phyloP scores from a whole-genome alignment of 2,329 filamentous ascomycete genomes.

The Mariannaea elegans region DNA sequence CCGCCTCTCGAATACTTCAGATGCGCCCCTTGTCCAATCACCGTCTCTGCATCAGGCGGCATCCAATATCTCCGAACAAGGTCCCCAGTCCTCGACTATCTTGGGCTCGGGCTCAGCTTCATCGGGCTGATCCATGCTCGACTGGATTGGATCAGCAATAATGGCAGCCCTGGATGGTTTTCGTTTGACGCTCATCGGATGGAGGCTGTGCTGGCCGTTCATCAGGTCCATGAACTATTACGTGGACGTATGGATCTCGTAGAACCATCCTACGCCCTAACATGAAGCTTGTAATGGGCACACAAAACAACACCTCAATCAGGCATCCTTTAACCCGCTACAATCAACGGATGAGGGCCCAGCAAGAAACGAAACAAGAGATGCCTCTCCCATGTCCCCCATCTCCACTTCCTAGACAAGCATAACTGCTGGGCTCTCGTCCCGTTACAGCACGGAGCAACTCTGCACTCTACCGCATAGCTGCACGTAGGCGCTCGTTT shows the following conservation, averaged over 20 bases:
- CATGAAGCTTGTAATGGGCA: too few species aligned
- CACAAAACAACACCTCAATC: too few species aligned
- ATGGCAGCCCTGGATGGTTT: background rate
- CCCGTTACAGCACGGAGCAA: slow-evolving; percentile 4
- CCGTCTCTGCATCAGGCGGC: background rate
- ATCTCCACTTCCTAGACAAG: background rate
- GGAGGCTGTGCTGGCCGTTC: slow-evolving; percentile 19
- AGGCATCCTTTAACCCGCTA: background rate
- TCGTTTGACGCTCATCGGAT: slow-evolving; percentile 6
- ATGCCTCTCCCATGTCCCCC: too few species aligned
- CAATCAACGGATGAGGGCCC: slow-evolving; percentile 6
- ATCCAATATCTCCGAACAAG: slow-evolving; percentile 3
- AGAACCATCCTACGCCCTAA: too few species aligned
- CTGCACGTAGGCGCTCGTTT: slow-evolving; percentile 15
- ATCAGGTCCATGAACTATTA: slow-evolving; percentile 6
- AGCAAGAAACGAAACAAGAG: slow-evolving; percentile 11
- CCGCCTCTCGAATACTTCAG: slow-evolving; percentile 15
- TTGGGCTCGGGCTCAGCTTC: background rate
- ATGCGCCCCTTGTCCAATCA: background rate
- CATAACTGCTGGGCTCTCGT: background rate
- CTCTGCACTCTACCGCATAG: background rate
- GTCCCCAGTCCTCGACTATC: background rate
- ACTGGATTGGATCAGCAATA: slow-evolving; percentile 2
- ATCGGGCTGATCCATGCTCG: background rate
- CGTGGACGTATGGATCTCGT: background rate